Base-by-base conservation (phyloP, 2,329 filamentous ascomycete species). In the Grosmannia penicillata region DNA sequence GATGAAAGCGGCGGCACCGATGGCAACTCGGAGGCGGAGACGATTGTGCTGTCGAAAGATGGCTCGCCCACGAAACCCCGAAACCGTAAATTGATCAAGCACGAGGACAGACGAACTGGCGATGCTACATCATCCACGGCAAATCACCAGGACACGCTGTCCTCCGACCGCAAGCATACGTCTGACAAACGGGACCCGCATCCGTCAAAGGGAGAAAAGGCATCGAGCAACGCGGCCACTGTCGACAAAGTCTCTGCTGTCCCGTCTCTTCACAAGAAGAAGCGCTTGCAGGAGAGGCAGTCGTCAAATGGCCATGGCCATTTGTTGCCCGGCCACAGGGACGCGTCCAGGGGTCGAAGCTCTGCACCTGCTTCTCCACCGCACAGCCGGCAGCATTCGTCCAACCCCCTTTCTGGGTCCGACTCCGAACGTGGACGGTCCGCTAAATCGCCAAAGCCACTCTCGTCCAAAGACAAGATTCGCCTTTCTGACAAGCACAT, bases 11-110 rank as follows among this genome's bases (percentile, higher is more conserved):
- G 49, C 39, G 55, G 53, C 18, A 60, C 60, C 41, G 75, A 77
- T 42, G 74, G 68, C 50, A 75, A 78, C 49, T 82, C 78, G 2
- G 78, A 82, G 51, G 77, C 78, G 35, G 78, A 82, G 58, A 82
- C 78, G 13, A 78, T 82, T 44, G 76, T 82, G 26, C 56, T 81
- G 25, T 68, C 74, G 22, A 79, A 78, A 51, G 70, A 78, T 52
- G 72, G 72, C 28, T 78, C 74, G 19, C 74, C 73, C 1, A 71
- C 72, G 42, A 78, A 78, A 55, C 62, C 63, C 1, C 32, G 43
- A 5, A 44, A 15, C 42, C 68, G 72, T 42, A 78, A 78, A 56
- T 62, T 72, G 33, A 68, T 71, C 49, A 78, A 77, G 53, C 72
- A 78, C 46, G 76, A 79, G 52, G 72, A 77, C 51, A 69, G 63